A percentile compares a stretch with the other conserved stretches of the same genome.
These are phyloP conservation scores for Phytopythium montanum DNA, from an alignment of 352 stramenopile species.

Conservation along the genomic window DNA sequence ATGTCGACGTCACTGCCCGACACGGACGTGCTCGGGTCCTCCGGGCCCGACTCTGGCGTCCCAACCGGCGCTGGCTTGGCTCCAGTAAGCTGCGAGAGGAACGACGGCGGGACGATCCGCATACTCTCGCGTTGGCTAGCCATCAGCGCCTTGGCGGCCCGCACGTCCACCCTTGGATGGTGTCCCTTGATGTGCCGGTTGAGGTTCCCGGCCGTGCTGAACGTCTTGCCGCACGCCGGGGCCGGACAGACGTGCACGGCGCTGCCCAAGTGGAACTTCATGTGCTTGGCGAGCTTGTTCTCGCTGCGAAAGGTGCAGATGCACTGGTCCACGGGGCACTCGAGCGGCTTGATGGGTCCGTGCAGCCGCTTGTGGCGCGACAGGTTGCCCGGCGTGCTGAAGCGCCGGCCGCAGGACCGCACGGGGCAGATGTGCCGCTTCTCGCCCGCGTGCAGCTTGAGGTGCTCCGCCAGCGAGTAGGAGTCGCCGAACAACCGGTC, in stretches of 20 bases:
- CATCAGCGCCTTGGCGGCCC: constrained; percentile 17
- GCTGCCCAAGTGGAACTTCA: constrained; percentile 57
- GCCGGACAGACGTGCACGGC: constrained; percentile 39
- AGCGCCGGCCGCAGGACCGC: constrained; percentile 39
- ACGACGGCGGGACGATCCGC: constrained; percentile 5
- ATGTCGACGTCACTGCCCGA: constrained; percentile 2
- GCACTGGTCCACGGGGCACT: constrained; percentile 42
- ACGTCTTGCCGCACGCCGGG: constrained; percentile 47
- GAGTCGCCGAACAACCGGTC: constrained; percentile 24
- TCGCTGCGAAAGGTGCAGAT: constrained; percentile 51
- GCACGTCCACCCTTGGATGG: constrained; percentile 28
- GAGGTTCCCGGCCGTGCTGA: constrained; percentile 56
- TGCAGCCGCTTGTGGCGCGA: constrained; percentile 60
- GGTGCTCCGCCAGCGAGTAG: constrained; percentile 42
- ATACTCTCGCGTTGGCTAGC: constrained; percentile 5
- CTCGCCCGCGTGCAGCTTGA: constrained; percentile 40
- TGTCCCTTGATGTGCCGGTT: constrained; percentile 61
- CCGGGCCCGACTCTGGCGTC: constrained; percentile 3
- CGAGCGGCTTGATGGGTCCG: constrained; percentile 40
- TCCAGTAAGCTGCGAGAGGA: constrained; percentile 18
- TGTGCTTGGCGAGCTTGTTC: constrained; percentile 61
- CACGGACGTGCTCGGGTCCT: neutral
- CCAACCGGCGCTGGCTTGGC: neutral
- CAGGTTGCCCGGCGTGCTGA: constrained; percentile 56
- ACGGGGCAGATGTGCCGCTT: constrained; percentile 52